Conservation (phyloP, 1,284 basidiomycete species). For the Rhodotorula sp. region DNA sequence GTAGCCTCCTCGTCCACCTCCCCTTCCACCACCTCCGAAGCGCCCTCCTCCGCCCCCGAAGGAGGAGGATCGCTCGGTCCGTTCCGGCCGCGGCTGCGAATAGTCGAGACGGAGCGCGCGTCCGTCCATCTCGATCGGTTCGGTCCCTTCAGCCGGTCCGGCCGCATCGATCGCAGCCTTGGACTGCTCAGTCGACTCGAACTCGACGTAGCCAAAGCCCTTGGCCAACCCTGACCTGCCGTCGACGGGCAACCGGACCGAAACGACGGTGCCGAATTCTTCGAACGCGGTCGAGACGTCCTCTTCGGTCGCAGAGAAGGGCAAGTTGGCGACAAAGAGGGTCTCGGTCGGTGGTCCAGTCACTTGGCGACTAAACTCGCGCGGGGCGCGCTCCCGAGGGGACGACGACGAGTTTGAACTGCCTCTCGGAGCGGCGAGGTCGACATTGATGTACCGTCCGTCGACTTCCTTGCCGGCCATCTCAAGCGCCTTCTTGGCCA, state of each 20-base stretch:
- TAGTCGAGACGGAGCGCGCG: conserved; percentile 81
- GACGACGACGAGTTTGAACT: conserved; percentile 59
- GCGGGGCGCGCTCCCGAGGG: conserved; percentile 58
- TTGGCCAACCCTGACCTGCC: conserved; percentile 85
- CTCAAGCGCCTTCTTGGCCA: conserved; percentile 71
- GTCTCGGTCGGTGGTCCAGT: conserved; percentile 65
- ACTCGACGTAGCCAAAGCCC: conserved; percentile 91
- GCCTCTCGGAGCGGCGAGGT: conserved; percentile 66
- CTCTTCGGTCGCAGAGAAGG: conserved; percentile 78
- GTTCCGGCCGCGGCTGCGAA: conserved; percentile 74
- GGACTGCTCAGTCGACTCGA: conserved; percentile 73
- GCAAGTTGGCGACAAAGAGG: conserved; percentile 88
- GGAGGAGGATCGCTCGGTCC: conserved; percentile 54
- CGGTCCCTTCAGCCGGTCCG: conserved; percentile 49
- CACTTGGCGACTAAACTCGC: conserved; percentile 48
- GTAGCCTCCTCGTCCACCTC: conserved; percentile 48
- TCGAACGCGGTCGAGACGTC: conserved; percentile 86
- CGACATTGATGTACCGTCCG: conserved; percentile 82
- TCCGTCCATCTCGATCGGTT: conserved; percentile 78
- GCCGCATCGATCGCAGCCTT: conserved; percentile 71
- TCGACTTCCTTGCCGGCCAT: conserved; percentile 83
- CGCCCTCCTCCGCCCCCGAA: conserved; percentile 45
- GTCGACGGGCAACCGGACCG: conserved; percentile 88
- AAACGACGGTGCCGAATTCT: conserved; percentile 69
- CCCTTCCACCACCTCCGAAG: conserved; percentile 36